Percentiles rank a stretch among this genome's conserved stretches.
Conservation (phyloP, 768 basidiomycete species). For the Leccinellum luteum region DNA sequence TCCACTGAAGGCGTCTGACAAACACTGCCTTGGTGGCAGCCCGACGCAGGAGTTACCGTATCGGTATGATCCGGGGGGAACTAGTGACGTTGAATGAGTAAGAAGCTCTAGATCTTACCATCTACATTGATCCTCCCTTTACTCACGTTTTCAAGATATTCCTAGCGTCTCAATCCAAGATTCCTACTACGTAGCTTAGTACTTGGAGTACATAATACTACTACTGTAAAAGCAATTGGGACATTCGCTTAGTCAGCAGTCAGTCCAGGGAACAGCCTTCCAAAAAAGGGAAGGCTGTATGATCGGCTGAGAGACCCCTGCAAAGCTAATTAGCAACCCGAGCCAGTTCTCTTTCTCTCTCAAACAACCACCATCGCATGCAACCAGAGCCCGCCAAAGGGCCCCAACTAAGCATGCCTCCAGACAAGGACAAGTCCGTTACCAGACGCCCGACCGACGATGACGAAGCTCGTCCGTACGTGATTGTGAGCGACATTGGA, state of each 20-base stretch:
- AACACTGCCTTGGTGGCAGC: not conserved
- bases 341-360: slow-evolving; percentile 15
- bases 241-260: slow-evolving; percentile 15
- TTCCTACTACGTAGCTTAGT: too few relatives aligned
- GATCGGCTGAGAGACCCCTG: slow-evolving; percentile 24
- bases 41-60: not conserved
- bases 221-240: too few relatives aligned
- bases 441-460: slow-evolving; percentile 46
- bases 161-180: not conserved
- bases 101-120: not conserved
- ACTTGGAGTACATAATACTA: too few relatives aligned
- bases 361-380: slow-evolving; percentile 15
- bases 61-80: not conserved
- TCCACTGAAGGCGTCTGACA: not conserved
- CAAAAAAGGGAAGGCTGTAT: slow-evolving; percentile 23
- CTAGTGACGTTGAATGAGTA: not conserved
- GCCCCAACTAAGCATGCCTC: slow-evolving; percentile 22
- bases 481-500: slow-evolving; percentile 73
- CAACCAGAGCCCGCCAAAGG: slow-evolving; percentile 19
- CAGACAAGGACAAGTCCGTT: slow-evolving; percentile 30
- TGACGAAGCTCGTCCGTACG: slow-evolving; percentile 72
- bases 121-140: not conserved
- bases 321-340: slow-evolving; percentile 27
- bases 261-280: slow-evolving; percentile 20
- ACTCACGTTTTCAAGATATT: too few relatives aligned